Base-by-base conservation (phyloP, 139 green algal species). In the Chlamydomonas eustigma region DNA sequence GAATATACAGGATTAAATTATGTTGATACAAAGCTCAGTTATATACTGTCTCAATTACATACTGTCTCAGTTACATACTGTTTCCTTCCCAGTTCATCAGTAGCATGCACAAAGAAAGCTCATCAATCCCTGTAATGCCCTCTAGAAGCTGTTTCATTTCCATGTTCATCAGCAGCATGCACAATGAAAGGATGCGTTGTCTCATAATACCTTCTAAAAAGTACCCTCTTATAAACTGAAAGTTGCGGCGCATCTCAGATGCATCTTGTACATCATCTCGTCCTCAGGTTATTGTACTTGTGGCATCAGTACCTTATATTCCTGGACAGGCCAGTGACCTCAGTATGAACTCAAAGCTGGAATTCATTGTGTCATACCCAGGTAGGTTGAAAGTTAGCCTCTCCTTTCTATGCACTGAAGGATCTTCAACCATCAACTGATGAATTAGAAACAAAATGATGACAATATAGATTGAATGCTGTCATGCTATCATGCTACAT, bases 271-370 rank as follows among this genome's bases (percentile, higher is more conserved):
- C 68, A 32, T 36, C 2, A 38, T 37, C 8, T 51, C 2, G 32
- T 18, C 8, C 39, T 4, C 76, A 86, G 69, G 81, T 75, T 28
- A 76, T 86, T 2, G 37, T 80, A 44, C 73, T 86, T 18, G 74
- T 86, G 3, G 81, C 68, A 37, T 79, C 66, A 18, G 76, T 52
- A 36, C 73, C 73, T 2, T n/a, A 50, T 25, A 71, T 75, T n/a
- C 81, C 81, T 0, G 81, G 81, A 2, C 52, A 78, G 67, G 70
- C 73, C 12, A 68, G 80, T 2, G 76, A 82, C 76, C 76, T 86
- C n/a, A 73, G 36, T 52, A 50, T 37, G 71, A 58, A 35, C 34
- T 5, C 28, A 34, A 75, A 78, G 73, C 74, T 86, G 51, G 73
- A 82, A n/a, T 75, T 82, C 4, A 50, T 66, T 0, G 66, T 82